These are phyloP conservation scores for Aspergillus awamori DNA, from an alignment of 2,329 filamentous ascomycete genomes.

Conservation along the genomic window DNA sequence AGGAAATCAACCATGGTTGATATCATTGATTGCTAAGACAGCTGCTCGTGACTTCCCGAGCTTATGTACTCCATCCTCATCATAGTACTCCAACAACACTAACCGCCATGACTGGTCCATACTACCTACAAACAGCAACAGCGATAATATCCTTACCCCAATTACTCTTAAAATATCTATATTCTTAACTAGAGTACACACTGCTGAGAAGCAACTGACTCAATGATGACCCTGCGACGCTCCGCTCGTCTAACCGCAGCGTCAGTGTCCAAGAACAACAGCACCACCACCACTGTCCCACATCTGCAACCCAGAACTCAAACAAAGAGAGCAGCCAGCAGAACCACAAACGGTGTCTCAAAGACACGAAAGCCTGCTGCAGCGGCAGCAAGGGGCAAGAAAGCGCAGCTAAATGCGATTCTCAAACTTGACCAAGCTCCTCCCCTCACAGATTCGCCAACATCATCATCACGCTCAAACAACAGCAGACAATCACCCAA, in stretches of 20 bases:
- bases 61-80: slow-evolving; percentile 3
- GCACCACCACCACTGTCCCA: slow-evolving; percentile 21
- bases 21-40: not conserved
- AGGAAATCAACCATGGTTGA: not conserved
- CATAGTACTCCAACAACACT: not conserved
- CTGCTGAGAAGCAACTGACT: not conserved
- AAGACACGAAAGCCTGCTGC: slow-evolving; percentile 33
- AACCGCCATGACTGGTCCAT: not conserved
- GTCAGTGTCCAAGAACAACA: slow-evolving; percentile 10
- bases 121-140: not conserved
- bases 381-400: slow-evolving; percentile 27
- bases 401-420: slow-evolving; percentile 16
- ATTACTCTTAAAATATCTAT: not conserved
- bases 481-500: no score
- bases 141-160: not conserved
- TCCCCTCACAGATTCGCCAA: not conserved
- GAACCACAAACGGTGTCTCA: slow-evolving; percentile 30
- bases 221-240: slow-evolving; percentile 55
- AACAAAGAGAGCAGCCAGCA: slow-evolving; percentile 24
- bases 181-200: not conserved
- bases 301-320: slow-evolving; percentile 26
- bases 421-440: not conserved
- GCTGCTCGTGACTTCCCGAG: slow-evolving; percentile 5
- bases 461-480: not conserved
- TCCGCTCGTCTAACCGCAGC: slow-evolving; percentile 52